Conservation (phyloP, 805 yeast species). For the Tetrapisispora arboricola region DNA sequence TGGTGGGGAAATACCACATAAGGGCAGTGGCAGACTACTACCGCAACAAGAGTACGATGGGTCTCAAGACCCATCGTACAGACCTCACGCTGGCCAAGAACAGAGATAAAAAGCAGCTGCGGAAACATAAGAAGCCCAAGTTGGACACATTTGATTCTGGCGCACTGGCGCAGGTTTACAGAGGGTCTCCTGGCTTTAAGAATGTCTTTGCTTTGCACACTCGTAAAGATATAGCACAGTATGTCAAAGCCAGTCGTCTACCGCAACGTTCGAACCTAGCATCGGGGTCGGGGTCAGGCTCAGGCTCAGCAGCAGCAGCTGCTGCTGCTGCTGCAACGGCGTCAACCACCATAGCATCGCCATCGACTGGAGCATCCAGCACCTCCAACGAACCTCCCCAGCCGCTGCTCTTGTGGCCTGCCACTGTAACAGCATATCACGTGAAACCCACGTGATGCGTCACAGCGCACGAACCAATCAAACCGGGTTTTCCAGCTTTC, state of each 20-base stretch:
- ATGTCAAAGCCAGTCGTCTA: constrained; percentile 5
- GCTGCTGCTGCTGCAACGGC: too few relatives aligned
- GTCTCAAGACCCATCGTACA: neutral
- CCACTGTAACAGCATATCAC: constrained; percentile 1
- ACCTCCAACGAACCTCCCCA: too few relatives aligned
- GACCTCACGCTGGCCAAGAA: neutral
- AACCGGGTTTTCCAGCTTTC: too few relatives aligned
- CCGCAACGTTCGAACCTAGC: constrained; percentile 9
- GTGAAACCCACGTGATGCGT: constrained; percentile 3
- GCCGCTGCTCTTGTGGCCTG: constrained; percentile 4
- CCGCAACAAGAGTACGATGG: constrained; percentile 31
- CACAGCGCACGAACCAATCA: constrained; percentile 6
- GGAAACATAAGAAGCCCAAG: neutral
- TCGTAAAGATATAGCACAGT: constrained; percentile 10
- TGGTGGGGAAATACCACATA: constrained; percentile 68
- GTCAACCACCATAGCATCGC: too few relatives aligned
- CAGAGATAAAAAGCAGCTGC: neutral
- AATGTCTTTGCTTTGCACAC: constrained; percentile 10
- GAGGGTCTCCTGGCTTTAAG: constrained; percentile 12
- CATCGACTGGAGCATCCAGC: too few relatives aligned
- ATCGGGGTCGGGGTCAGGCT: neutral
- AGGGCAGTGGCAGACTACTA: constrained; percentile 65
- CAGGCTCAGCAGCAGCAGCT: constrained; percentile 6
- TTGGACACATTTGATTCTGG: neutral
- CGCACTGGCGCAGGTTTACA: constrained; percentile 7